These are phyloP conservation scores for Apiospora sp. DNA, from an alignment of 2,329 filamentous ascomycete species.

Conservation along the genomic window DNA sequence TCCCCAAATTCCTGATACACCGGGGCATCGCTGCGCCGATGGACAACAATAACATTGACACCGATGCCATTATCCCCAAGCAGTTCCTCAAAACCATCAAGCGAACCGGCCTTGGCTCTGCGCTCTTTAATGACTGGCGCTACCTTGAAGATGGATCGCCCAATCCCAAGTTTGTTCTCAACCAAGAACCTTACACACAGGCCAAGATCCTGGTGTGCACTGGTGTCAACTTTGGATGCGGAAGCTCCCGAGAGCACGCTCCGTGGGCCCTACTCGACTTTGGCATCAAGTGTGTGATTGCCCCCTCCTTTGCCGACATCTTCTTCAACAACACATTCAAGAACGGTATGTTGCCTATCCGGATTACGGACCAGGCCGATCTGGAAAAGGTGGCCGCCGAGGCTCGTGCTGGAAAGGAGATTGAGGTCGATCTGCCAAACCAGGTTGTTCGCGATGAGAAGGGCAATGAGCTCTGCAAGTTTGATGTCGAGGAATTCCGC, in stretches of 20 bases:
- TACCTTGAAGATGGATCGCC: constrained; percentile 78
- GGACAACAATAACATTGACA: constrained; percentile 91
- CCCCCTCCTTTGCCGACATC: constrained; percentile 83
- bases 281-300: constrained; percentile 92
- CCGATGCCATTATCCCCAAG: constrained; percentile 99
- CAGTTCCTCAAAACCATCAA: constrained; percentile 99
- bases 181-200: constrained; percentile 83
- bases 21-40: constrained; percentile 89
- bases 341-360: constrained; percentile 96
- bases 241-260: constrained; percentile 90
- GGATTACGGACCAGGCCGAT: constrained; percentile 71
- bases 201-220: constrained; percentile 92
- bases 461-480: constrained; percentile 77
- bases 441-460: constrained; percentile 81
- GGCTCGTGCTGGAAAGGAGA: constrained; percentile 79
- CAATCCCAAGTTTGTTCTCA: constrained; percentile 85
- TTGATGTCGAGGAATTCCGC: constrained; percentile 91
- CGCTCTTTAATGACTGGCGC: constrained; percentile 86
- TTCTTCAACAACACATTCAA: constrained; percentile 99
- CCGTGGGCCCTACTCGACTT: constrained; percentile 98
- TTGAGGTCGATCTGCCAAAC: constrained; percentile 88
- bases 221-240: constrained; percentile 94
- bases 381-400: constrained; percentile 78
- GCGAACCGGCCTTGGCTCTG: constrained; percentile 88
- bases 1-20: constrained; percentile 83